Conservation (phyloP, 805 yeast genomes). For the Alloascoidea hylecoeti region DNA sequence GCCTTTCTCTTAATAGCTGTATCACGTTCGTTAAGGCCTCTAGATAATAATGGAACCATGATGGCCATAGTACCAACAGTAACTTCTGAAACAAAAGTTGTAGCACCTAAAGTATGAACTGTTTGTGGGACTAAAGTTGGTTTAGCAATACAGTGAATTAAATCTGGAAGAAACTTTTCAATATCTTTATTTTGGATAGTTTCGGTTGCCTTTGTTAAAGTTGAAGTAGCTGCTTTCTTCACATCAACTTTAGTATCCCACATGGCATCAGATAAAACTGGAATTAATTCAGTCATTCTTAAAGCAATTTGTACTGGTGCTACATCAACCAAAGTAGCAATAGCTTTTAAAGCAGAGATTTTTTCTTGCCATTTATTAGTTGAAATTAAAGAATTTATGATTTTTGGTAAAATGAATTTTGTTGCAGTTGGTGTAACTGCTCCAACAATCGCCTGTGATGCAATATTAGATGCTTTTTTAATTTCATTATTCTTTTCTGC, state of each 20-base stretch:
- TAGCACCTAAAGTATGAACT: conserved; percentile 97
- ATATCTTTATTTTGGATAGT: conserved; percentile 99
- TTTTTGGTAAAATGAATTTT: conserved; percentile 77
- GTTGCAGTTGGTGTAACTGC: conserved; percentile 88
- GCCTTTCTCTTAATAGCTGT: conserved; percentile 99
- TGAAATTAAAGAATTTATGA: conserved; percentile 50
- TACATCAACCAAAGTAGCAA: conserved; percentile 78
- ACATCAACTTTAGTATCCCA: conserved; percentile 99
- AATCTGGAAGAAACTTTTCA: conserved; percentile 96
- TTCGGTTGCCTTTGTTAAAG: conserved; percentile 93
- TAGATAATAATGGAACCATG: conserved; percentile 96
- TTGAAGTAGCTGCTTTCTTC: conserved; percentile 89
- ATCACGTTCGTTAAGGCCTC: conserved; percentile 99
- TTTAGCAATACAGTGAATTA: conserved; percentile 91
- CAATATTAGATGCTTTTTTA: conserved; percentile 59
- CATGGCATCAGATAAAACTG: conserved; percentile 97
- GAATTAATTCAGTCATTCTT: conserved; percentile 99
- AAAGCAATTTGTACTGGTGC: conserved; percentile 94
- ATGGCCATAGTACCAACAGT: conserved; percentile 98
- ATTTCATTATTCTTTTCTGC: conserved; percentile 84
- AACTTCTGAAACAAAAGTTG: conserved; percentile 98
- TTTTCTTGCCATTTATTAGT: conserved; percentile 98
- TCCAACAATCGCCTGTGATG: conserved; percentile 64
- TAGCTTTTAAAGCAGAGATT: conserved; percentile 76
- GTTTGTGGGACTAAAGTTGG: conserved; percentile 98